Conservation (phyloP, 257 asterid genomes). For the Nicotiana paniculata region DNA sequence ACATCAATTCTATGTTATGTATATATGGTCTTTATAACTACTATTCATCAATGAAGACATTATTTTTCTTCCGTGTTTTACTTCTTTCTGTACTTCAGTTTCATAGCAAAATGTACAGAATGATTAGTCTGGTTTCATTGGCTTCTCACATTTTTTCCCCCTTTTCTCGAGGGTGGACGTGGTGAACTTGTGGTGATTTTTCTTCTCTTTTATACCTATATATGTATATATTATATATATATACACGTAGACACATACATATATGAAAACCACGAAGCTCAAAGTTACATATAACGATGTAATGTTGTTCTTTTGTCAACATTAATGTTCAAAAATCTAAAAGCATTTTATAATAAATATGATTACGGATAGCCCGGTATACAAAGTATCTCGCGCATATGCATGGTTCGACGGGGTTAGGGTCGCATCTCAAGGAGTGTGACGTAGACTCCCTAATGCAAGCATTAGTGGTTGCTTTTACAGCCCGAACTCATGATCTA, state of each 20-base stretch:
- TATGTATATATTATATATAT: background rate
- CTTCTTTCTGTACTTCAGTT: background rate
- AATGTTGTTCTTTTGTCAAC: background rate
- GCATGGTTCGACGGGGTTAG: too few relatives aligned
- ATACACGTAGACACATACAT: background rate
- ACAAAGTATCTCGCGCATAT: too few relatives aligned
- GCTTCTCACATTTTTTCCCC: background rate
- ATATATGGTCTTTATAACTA: background rate
- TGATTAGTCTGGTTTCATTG: background rate
- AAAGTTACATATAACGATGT: background rate
- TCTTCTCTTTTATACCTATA: background rate
- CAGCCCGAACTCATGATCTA: too few relatives aligned
- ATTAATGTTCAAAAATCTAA: background rate
- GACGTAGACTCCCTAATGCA: too few relatives aligned
- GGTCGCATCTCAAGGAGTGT: too few relatives aligned
- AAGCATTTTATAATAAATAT: background rate
- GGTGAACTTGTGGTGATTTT: background rate
- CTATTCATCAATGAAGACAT: background rate
- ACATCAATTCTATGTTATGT: background rate
- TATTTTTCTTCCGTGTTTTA: background rate
- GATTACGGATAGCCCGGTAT: too few relatives aligned
- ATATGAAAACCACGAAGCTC: background rate
- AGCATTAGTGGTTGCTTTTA: too few relatives aligned
- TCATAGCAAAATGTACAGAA: too few relatives aligned
- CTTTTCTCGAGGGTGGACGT: background rate